Evolutionary conservation across 2,329 filamentous ascomycete genomes (phyloP).

Genomic region (Phialophora verrucosa): DNA sequence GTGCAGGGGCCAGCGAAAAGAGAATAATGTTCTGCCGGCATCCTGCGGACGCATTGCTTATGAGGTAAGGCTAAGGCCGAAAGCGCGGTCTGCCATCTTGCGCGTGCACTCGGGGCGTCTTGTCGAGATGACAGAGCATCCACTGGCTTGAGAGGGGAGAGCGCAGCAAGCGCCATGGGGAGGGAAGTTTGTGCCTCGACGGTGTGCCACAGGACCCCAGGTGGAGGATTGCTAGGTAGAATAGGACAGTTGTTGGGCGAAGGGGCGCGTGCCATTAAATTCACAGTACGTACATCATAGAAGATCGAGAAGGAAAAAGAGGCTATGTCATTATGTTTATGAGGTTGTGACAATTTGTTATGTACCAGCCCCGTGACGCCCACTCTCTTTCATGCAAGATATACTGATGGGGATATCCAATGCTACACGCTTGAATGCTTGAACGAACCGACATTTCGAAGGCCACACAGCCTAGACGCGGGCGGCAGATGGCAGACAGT

Average conservation of each 20-base stretch:
- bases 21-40: not conserved
- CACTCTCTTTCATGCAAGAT: not conserved
- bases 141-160: no score
- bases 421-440: slow-evolving; percentile 15
- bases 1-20: not conserved
- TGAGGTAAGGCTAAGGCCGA: not conserved
- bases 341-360: not conserved
- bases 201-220: no score
- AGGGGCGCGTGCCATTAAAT: not conserved
- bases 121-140: not conserved
- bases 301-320: not conserved
- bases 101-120: not conserved
- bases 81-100: not conserved
- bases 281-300: not conserved
- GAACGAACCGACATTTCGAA: not conserved
- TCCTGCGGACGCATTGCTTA: not conserved
- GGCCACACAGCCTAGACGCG: not conserved
- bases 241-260: not conserved
- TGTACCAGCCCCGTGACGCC: not conserved
- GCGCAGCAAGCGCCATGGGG: no score
- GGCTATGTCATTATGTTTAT: not conserved
- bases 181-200: no score
- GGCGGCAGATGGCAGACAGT: not conserved
- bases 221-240: no score
- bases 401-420: slow-evolving; percentile 15